Conservation (phyloP, 2,329 filamentous ascomycete species). For the Furcasterigmium sp. region DNA sequence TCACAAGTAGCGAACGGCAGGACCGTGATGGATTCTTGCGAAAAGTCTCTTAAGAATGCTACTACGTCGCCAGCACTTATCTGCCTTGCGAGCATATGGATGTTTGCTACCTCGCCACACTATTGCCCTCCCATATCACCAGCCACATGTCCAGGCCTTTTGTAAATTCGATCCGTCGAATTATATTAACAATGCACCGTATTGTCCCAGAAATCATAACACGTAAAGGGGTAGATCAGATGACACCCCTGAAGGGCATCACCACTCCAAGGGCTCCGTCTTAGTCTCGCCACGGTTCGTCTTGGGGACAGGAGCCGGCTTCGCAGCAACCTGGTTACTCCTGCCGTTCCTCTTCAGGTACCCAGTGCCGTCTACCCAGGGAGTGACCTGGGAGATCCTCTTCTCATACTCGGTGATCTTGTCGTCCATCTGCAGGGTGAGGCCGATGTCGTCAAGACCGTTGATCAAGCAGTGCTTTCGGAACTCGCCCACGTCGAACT, state of each 20-base stretch:
- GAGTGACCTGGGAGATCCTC: conserved; percentile 70
- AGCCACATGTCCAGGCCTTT: conserved; percentile 2
- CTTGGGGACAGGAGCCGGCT: conserved; percentile 69
- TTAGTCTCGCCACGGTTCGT: conserved; percentile 84
- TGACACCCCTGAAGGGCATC: conserved; percentile 24
- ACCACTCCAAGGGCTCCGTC: conserved; percentile 88
- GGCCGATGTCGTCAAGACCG: conserved; percentile 89
- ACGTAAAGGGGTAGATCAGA: conserved; percentile 1
- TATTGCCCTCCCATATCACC: conserved; percentile 2
- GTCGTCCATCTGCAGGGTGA: conserved; percentile 88
- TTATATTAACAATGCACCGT: conserved; percentile 2
- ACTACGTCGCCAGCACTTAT: conserved; percentile 2
- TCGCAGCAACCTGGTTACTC: conserved; percentile 50
- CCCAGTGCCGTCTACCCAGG: conserved; percentile 84
- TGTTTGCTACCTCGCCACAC: no score
- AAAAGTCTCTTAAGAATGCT: conserved; percentile 1
- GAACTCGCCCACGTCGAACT: conserved; percentile 89
- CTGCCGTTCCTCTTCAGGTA: conserved; percentile 63
- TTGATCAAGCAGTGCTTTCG: conserved; percentile 91
- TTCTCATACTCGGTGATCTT: conserved; percentile 82
- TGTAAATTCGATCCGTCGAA: conserved; percentile 4
- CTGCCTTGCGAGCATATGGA: no score
- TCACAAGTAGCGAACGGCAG: neutral
- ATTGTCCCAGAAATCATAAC: no score
- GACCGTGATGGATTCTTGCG: neutral